Evolutionary conservation across 2,329 filamentous ascomycete species (phyloP).

Genomic region (Venturia effusa): DNA sequence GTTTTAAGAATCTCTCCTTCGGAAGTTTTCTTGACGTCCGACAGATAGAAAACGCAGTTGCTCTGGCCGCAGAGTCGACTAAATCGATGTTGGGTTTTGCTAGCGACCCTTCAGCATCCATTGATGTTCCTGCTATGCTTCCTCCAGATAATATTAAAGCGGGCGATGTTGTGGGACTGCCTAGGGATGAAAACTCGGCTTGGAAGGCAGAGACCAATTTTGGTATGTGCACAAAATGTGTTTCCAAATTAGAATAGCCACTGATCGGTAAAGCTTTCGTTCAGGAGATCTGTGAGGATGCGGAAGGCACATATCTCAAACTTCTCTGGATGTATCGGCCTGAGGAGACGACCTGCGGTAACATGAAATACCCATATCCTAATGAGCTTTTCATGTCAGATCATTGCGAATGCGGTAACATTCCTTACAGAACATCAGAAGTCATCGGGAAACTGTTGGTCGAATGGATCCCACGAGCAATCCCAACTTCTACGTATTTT

Average conservation of each 20-base stretch:
- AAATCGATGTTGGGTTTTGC: conserved; percentile 17
- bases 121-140: background rate
- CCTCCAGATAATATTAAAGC: conserved; percentile 17
- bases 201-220: conserved; percentile 48
- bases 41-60: conserved; percentile 16
- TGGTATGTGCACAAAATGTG: background rate
- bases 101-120: background rate
- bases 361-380: conserved; percentile 54
- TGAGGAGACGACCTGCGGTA: conserved; percentile 56
- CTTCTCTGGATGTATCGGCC: conserved; percentile 67
- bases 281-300: conserved; percentile 38
- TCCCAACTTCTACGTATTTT: conserved; percentile 42
- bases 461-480: conserved; percentile 41
- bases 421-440: conserved; percentile 42
- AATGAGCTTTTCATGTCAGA: conserved; percentile 71
- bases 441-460: conserved; percentile 49
- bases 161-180: conserved; percentile 41
- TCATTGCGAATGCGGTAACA: conserved; percentile 57
- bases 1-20: conserved; percentile 55
- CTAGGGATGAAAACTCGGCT: conserved; percentile 35
- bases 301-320: conserved; percentile 40
- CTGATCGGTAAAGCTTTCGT: conserved; percentile 46
- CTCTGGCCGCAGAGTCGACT: conserved; percentile 16
- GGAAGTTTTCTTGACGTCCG: conserved; percentile 36
- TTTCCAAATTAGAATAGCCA: no score